phyloP scores from a whole-genome alignment of 768 basidiomycete species.

The Pisolithus albus region DNA sequence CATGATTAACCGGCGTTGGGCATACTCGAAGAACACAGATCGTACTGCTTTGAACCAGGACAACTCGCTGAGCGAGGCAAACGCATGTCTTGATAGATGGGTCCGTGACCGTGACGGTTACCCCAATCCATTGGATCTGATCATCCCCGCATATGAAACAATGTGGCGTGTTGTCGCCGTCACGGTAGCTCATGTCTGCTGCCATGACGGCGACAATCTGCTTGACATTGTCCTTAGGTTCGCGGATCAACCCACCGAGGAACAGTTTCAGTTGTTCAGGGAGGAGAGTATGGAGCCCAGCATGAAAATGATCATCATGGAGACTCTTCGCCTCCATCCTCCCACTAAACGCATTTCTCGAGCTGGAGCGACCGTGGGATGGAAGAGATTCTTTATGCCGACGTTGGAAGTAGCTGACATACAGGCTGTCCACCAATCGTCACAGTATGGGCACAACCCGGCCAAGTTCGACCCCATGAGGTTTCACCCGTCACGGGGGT shows the following conservation, averaged over 20 bases:
- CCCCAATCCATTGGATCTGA: slow-evolving; percentile 41
- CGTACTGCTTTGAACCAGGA: slow-evolving; percentile 10
- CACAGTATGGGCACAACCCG: slow-evolving; percentile 27
- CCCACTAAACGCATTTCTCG: slow-evolving; percentile 21
- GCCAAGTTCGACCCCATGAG: slow-evolving; percentile 40
- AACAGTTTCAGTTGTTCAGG: slow-evolving; percentile 10
- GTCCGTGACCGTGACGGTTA: slow-evolving; percentile 25
- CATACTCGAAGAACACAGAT: slow-evolving; percentile 16
- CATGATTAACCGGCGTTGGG: slow-evolving; percentile 32
- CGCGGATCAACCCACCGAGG: slow-evolving; percentile 19
- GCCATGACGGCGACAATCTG: slow-evolving; percentile 16
- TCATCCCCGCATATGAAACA: slow-evolving; percentile 58
- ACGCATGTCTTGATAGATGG: slow-evolving; percentile 28
- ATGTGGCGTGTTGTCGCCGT: slow-evolving; percentile 58
- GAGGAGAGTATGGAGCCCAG: slow-evolving; percentile 16
- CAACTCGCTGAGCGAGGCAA: slow-evolving; percentile 27
- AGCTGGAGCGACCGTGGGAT: slow-evolving; percentile 6
- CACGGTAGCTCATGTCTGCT: slow-evolving; percentile 27
- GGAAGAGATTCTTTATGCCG: slow-evolving; percentile 7
- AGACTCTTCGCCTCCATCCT: slow-evolving; percentile 25
- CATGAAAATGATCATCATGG: slow-evolving; percentile 21
- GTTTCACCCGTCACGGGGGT: slow-evolving; percentile 25
- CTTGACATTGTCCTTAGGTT: slow-evolving; percentile 20
- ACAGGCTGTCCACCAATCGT: slow-evolving; percentile 13
- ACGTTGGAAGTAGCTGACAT: slow-evolving; percentile 20